Percentiles rank a stretch among this genome's conserved stretches.
Evolutionary conservation across 257 asterid genomes (phyloP).

Genomic region (Solanum virginianum): DNA sequence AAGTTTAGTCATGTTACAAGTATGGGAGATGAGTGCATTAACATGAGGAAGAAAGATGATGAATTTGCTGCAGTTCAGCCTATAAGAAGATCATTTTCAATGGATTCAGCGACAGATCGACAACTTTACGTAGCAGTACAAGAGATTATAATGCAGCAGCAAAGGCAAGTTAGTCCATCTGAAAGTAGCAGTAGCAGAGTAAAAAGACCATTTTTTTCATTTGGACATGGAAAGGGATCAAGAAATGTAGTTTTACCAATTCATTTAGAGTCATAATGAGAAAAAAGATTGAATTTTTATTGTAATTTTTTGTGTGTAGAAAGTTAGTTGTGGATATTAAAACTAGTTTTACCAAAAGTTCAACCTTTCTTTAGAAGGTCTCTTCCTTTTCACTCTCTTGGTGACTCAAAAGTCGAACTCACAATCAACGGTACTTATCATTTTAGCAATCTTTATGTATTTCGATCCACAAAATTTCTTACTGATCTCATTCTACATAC

Average conservation of each 20-base stretch:
- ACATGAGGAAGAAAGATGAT: slow-evolving; percentile 43
- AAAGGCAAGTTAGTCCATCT: slow-evolving; percentile 1
- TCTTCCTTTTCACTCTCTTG: no score
- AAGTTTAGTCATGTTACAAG: slow-evolving; percentile 24
- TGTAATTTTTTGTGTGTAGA: neutral
- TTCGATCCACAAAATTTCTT: no score
- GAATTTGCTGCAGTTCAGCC: slow-evolving; percentile 38
- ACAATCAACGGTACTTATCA: no score
- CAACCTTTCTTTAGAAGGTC: neutral
- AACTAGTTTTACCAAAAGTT: neutral
- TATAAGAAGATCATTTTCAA: slow-evolving; percentile 79
- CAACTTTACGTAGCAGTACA: slow-evolving; percentile 57
- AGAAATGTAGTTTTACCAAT: slow-evolving; percentile 68
- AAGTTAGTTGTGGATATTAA: neutral
- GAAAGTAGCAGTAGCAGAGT: slow-evolving; percentile 28
- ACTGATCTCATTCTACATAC: neutral
- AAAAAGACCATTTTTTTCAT: slow-evolving; percentile 61
- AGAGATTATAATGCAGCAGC: slow-evolving; percentile 34
- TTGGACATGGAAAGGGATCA: slow-evolving; percentile 63
- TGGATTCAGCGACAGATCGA: slow-evolving; percentile 74
- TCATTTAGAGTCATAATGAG: slow-evolving; percentile 20
- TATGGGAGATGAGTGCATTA: slow-evolving; percentile 81
- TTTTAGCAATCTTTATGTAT: neutral
- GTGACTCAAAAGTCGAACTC: no score
- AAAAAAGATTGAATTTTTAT: neutral